Conservation (phyloP, 2,329 filamentous ascomycete genomes). For the Aureobasidium pullulans region DNA sequence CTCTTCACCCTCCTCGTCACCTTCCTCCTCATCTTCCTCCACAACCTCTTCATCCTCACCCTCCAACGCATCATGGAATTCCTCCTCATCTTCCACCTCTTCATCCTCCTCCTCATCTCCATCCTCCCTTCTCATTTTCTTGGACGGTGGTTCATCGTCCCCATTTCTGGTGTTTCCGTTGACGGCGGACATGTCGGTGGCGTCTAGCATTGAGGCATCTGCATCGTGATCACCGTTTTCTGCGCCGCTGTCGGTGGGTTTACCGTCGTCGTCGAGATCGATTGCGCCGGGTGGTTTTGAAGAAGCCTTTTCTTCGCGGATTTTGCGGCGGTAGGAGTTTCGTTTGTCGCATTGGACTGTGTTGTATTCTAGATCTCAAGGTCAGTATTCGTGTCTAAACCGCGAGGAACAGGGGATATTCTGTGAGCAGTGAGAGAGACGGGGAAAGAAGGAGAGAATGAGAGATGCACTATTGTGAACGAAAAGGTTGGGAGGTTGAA, state of each 20-base stretch:
- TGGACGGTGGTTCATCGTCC: slow-evolving; percentile 40
- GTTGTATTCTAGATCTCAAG: slow-evolving; percentile 53
- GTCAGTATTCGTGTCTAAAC: neutral
- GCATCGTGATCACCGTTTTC: slow-evolving; percentile 16
- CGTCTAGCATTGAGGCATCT: slow-evolving; percentile 17
- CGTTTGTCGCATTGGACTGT: slow-evolving; percentile 67
- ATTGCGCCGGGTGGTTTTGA: slow-evolving; percentile 17
- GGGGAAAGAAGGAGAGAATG: no score
- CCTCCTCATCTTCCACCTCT: slow-evolving; percentile 34
- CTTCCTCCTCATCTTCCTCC: slow-evolving; percentile 48
- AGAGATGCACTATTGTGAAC: no score
- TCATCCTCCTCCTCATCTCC: slow-evolving; percentile 27
- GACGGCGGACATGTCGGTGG: slow-evolving; percentile 21
- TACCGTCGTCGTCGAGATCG: slow-evolving; percentile 34
- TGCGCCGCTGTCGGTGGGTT: slow-evolving; percentile 49
- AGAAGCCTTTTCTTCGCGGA: slow-evolving; percentile 53
- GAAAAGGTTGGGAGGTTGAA: no score
- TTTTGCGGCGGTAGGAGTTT: slow-evolving; percentile 63
- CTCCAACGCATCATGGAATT: slow-evolving; percentile 38
- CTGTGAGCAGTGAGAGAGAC: no score
- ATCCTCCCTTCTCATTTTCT: slow-evolving; percentile 42
- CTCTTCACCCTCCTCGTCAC: slow-evolving; percentile 43
- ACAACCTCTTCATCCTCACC: slow-evolving; percentile 42
- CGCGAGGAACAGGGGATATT: no score
- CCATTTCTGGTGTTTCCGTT: slow-evolving; percentile 32